Evolutionary conservation across 2,329 filamentous ascomycete species (phyloP).

Genomic region (Colletotrichum agaves): DNA sequence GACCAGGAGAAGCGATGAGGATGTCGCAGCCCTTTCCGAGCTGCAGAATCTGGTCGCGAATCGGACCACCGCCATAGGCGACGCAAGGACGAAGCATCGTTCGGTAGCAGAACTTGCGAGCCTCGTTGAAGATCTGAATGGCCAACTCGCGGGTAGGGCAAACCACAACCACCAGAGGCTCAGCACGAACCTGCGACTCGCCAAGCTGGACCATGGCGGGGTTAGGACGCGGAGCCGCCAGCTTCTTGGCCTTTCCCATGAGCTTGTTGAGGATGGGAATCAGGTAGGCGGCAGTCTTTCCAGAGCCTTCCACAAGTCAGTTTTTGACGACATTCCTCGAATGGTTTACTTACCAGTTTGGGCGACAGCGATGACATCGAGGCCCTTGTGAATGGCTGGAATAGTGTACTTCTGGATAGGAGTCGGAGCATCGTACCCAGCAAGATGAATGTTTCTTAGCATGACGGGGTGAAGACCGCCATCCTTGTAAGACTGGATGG

Average conservation of each 20-base stretch:
- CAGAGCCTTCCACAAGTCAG: constrained; percentile 73
- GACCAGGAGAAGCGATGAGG: constrained; percentile 87
- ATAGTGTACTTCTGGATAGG: constrained; percentile 89
- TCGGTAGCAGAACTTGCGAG: constrained; percentile 91
- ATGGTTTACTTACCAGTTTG: constrained; percentile 80
- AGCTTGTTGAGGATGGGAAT: constrained; percentile 89
- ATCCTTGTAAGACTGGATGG: constrained; percentile 71
- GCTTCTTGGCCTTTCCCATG: constrained; percentile 94
- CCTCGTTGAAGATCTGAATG: constrained; percentile 94
- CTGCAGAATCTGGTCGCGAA: constrained; percentile 75
- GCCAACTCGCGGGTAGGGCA: constrained; percentile 90
- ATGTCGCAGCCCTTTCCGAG: constrained; percentile 88
- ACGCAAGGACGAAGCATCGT: constrained; percentile 94
- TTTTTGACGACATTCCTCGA: constrained; percentile 21
- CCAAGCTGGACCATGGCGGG: constrained; percentile 63
- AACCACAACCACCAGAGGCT: constrained; percentile 88
- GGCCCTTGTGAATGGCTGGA: constrained; percentile 78
- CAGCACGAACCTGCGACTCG: constrained; percentile 70
- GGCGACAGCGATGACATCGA: constrained; percentile 88
- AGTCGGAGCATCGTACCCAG: constrained; percentile 78
- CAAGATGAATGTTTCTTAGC: constrained; percentile 78
- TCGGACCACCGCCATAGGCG: constrained; percentile 84
- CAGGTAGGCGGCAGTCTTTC: constrained; percentile 94
- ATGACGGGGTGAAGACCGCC: constrained; percentile 89
- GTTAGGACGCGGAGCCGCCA: constrained; percentile 81